Conservation (phyloP, 1,139 yeast species). For the Yamadazyma triangularis region DNA sequence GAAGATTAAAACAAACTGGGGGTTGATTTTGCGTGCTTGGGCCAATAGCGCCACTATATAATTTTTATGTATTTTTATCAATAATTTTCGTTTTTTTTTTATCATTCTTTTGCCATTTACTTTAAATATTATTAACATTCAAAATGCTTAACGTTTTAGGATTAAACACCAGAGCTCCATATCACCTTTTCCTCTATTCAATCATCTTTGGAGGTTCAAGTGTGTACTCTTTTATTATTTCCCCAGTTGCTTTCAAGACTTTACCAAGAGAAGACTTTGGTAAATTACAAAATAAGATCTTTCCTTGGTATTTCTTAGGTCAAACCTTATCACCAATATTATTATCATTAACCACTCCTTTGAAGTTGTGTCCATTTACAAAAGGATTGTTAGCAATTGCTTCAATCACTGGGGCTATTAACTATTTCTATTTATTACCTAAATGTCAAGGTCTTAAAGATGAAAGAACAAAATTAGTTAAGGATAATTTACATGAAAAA, state of each 20-base stretch:
- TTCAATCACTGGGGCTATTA: constrained; percentile 57
- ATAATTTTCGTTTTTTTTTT: too few relatives aligned
- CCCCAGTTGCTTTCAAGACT: constrained; percentile 77
- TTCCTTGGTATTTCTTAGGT: constrained; percentile 76
- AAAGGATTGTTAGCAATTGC: constrained; percentile 50
- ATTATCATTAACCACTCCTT: constrained; percentile 70
- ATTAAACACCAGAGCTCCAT: constrained; percentile 18
- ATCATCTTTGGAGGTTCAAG: constrained; percentile 72
- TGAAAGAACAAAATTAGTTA: constrained; percentile 48
- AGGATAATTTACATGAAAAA: constrained; percentile 28
- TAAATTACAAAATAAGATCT: constrained; percentile 65
- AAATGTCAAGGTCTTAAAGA: constrained; percentile 55
- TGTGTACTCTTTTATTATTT: constrained; percentile 80
- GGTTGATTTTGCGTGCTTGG: too few relatives aligned
- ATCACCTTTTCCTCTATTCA: constrained; percentile 36
- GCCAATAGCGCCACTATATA: too few relatives aligned
- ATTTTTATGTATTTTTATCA: too few relatives aligned
- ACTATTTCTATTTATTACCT: constrained; percentile 65
- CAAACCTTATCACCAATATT: constrained; percentile 68
- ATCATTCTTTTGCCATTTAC: too few relatives aligned
- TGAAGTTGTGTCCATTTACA: constrained; percentile 43
- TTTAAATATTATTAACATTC: too few relatives aligned
- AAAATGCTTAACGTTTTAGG: constrained; percentile 15
- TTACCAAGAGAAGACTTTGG: constrained; percentile 78
- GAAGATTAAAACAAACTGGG: constrained; percentile 15